Base-by-base conservation (phyloP, 1,284 basidiomycete genomes). In the Tilletiopsis washingtonensis region DNA sequence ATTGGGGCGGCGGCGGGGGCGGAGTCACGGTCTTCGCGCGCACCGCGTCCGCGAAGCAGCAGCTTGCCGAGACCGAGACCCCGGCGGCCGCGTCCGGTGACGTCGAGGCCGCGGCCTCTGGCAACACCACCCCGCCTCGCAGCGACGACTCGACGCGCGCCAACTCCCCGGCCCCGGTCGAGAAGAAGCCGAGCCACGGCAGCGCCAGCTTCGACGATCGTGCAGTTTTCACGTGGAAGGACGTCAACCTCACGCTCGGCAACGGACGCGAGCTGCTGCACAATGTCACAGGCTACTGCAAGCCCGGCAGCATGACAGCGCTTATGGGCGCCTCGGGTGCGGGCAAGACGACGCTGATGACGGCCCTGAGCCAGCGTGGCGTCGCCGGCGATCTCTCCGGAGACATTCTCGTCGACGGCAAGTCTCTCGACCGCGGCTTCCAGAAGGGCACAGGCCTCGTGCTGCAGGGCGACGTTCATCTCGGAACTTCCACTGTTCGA, bases 401-500 rank as follows among this genome's bases (percentile, higher is more conserved):
- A 5, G 54, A 59, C 11, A 36, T 56, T 4, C 40, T 56, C 1
- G 44, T 59, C 34, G 56, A 56, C 26, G 56, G 56, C 3, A 48
- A 49, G 37, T 45, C 55, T 1, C 29, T 59, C 14, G 54, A 48
- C 15, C 42, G 38, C 19, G 54, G 45, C 14, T 59, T 59, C 40
- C 26, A 39, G 14, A 56, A 56, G 32, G 37, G 47, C 12, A 56
- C 54, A n/a, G 56, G 53, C 27, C 29, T 53, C 21, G 56, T 59
- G 12, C 26, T 56, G 4, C 56, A 59, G 37, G 53, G 37, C n/a
- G 66, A 69, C 43, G 45, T 69, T 19, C 66, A 69, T 40, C 47
- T 62, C 11, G 54, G 53, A 11, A 59, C 62, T 1, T 54, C 59
- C 32, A 69, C 66, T 4, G 66, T 69, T 2, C 55, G 62, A 5